Conservation (phyloP, 2,329 filamentous ascomycete genomes). For the Pseudocercospora fuligena region DNA sequence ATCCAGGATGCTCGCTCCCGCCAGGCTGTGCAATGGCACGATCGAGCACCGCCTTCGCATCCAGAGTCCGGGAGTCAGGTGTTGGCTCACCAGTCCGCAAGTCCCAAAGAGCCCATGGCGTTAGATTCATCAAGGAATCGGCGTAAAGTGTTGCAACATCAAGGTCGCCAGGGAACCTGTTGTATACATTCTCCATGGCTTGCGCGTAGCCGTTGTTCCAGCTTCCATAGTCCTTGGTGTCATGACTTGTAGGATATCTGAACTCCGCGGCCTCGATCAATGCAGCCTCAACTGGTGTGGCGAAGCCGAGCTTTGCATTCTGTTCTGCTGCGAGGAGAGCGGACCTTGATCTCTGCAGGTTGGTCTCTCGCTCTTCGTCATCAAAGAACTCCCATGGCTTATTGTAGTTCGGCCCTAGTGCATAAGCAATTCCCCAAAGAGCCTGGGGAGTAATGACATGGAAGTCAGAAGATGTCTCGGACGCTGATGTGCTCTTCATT, state of each 20-base stretch:
- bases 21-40: constrained; percentile 57
- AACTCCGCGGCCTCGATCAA: constrained; percentile 66
- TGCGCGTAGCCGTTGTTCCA: constrained; percentile 67
- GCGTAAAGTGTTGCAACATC: constrained; percentile 69
- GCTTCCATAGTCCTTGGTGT: constrained; percentile 59
- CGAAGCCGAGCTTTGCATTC: constrained; percentile 39
- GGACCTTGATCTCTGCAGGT: constrained; percentile 54
- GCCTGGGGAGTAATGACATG: constrained; percentile 42
- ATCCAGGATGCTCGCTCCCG: constrained; percentile 65
- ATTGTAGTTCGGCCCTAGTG: constrained; percentile 77
- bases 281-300: constrained; percentile 61
- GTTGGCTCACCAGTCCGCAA: constrained; percentile 62
- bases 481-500: neutral
- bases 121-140: constrained; percentile 69
- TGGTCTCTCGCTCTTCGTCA: constrained; percentile 59
- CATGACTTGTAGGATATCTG: constrained; percentile 59
- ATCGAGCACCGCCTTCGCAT: constrained; percentile 65
- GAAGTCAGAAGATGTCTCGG: neutral
- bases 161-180: constrained; percentile 59
- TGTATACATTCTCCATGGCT: constrained; percentile 64
- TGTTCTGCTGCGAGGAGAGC: constrained; percentile 53
- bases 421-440: constrained; percentile 73
- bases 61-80: constrained; percentile 59
- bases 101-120: constrained; percentile 69
- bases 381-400: constrained; percentile 78